phyloP scores from a whole-genome alignment of 495 filamentous ascomycete species.

The Wilcoxina mikolae region DNA sequence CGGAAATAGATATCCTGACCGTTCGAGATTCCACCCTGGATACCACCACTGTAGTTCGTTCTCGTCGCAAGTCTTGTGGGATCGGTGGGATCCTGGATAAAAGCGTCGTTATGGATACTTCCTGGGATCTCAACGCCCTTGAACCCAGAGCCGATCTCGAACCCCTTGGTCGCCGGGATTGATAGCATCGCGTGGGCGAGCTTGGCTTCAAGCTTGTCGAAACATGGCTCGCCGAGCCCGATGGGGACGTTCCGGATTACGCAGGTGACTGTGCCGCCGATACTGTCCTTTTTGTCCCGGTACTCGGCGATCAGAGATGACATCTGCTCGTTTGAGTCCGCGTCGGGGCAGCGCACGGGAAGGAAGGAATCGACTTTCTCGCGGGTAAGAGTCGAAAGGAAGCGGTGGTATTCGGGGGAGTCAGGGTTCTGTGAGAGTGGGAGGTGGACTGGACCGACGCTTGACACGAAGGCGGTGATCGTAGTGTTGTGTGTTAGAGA shows the following conservation, averaged over 20 bases:
- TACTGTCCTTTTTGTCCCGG: slow-evolving; percentile 73
- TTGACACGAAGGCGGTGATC: slow-evolving; percentile 81
- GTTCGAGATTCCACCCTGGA: slow-evolving; percentile 94
- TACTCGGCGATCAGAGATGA: slow-evolving; percentile 63
- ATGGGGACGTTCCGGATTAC: slow-evolving; percentile 81
- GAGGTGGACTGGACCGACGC: slow-evolving; percentile 68
- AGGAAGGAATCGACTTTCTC: slow-evolving; percentile 65
- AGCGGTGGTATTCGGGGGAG: slow-evolving; percentile 68
- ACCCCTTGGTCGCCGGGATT: slow-evolving; percentile 93
- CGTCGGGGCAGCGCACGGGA: slow-evolving; percentile 75
- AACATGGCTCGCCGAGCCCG: slow-evolving; percentile 86
- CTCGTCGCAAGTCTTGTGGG: slow-evolving; percentile 53
- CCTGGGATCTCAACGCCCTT: slow-evolving; percentile 76
- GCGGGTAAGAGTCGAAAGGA: slow-evolving; percentile 62
- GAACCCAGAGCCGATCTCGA: slow-evolving; percentile 93
- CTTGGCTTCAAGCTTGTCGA: slow-evolving; percentile 90
- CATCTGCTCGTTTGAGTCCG: slow-evolving; percentile 52
- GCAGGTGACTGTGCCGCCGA: slow-evolving; percentile 90
- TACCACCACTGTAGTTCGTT: slow-evolving; percentile 93
- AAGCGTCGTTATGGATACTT: slow-evolving; percentile 86
- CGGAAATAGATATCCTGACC: slow-evolving; percentile 91
- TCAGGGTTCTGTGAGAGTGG: slow-evolving; percentile 63
- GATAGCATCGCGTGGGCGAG: slow-evolving; percentile 93
- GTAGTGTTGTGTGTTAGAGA: slow-evolving; percentile 64
- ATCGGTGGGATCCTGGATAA: slow-evolving; percentile 43